Conservation (phyloP, 768 basidiomycete species). For the Pisolithus orientalis region DNA sequence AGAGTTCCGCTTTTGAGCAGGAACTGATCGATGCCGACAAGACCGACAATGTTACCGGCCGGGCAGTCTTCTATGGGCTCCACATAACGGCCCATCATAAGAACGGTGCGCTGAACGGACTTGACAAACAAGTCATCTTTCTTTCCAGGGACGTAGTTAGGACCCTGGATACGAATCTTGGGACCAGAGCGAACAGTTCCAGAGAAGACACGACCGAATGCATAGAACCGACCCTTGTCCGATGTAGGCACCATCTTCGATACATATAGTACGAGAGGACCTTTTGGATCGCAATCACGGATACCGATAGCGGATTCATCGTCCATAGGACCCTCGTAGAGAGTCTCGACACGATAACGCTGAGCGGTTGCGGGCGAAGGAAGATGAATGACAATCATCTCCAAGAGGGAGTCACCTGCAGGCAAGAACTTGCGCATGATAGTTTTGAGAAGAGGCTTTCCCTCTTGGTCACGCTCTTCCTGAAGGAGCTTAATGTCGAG, state of each 20-base stretch:
- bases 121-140: constrained; percentile 98
- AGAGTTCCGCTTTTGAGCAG: constrained; percentile 98
- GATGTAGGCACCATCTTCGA: constrained; percentile 99
- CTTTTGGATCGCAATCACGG: constrained; percentile 95
- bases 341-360: constrained; percentile 97
- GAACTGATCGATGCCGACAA: constrained; percentile 99
- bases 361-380: constrained; percentile 97
- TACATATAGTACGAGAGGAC: constrained; percentile 94
- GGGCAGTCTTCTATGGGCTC: constrained; percentile 99
- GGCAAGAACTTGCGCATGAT: constrained; percentile 99
- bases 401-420: constrained; percentile 95
- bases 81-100: constrained; percentile 99
- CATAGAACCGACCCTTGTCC: constrained; percentile 99
- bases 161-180: constrained; percentile 98
- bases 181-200: constrained; percentile 96
- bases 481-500: constrained; percentile 88
- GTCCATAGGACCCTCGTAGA: constrained; percentile 99
- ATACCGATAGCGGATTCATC: constrained; percentile 99
- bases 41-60: constrained; percentile 96
- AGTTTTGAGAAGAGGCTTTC: constrained; percentile 93
- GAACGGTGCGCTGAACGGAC: constrained; percentile 95
- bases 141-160: constrained; percentile 97
- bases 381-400: constrained; percentile 99
- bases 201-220: constrained; percentile 99
- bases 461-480: constrained; percentile 86